Evolutionary conservation across 331 rosid genomes (phyloP).

Genomic region (Malus hybrid): DNA sequence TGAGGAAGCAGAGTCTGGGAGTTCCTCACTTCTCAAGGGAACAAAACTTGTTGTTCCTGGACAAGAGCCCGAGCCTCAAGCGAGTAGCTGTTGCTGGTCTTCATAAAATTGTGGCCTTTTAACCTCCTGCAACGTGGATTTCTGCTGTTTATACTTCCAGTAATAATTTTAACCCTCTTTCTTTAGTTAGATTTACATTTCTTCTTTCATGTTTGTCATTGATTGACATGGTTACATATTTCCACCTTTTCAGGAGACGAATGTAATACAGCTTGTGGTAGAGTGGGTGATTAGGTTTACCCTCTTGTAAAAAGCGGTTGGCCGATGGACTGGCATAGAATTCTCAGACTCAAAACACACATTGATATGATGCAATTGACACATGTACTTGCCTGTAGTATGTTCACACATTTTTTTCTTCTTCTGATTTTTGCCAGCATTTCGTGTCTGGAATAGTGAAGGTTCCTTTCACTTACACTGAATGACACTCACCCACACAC

Average conservation of each 20-base stretch:
- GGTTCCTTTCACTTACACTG: neutral
- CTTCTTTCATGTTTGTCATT: neutral
- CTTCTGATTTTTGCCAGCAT: neutral
- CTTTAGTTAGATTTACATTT: neutral
- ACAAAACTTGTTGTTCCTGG: conserved; percentile 45
- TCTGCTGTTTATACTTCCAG: conserved; percentile 19
- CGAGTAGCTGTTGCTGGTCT: conserved; percentile 53
- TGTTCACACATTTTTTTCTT: neutral
- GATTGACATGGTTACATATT: conserved; percentile 1
- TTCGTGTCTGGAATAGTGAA: neutral
- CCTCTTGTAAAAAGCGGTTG: conserved; percentile 8
- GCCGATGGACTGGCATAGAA: conserved; percentile 4
- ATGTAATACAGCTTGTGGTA: neutral
- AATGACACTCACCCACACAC: too few relatives aligned
- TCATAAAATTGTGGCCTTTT: conserved; percentile 20
- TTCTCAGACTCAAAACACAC: neutral
- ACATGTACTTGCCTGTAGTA: conserved; percentile 6
- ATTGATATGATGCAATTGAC: conserved; percentile 7
- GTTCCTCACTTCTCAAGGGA: conserved; percentile 63
- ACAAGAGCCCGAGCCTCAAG: conserved; percentile 47
- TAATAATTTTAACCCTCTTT: conserved; percentile 10
- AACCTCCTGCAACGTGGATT: conserved; percentile 1
- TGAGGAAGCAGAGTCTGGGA: conserved; percentile 55
- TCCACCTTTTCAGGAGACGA: neutral
- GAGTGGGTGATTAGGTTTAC: neutral